Conservation (phyloP, 2,329 filamentous ascomycete species). For the Arthrobotrys sphaeroides region DNA sequence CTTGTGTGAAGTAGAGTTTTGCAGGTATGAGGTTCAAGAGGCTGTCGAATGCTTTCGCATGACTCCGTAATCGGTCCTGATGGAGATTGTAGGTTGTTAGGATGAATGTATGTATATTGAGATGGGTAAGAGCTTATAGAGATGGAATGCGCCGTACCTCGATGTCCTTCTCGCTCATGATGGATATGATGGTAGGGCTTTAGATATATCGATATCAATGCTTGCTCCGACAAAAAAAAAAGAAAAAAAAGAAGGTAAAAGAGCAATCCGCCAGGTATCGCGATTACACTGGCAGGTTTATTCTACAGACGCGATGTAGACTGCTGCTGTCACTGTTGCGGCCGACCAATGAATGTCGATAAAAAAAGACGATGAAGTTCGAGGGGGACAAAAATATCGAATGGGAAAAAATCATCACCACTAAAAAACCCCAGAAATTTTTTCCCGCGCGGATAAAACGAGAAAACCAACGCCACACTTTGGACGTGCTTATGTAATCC, state of each 20-base stretch:
- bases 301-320: neutral
- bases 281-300: neutral
- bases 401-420: neutral
- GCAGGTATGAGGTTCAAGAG: constrained; percentile 87
- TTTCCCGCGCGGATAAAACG: constrained; percentile 14
- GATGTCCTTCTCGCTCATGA: constrained; percentile 51
- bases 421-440: constrained; percentile 13
- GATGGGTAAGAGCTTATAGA: neutral
- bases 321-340: too few relatives aligned
- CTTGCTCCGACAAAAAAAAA: neutral
- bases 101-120: neutral
- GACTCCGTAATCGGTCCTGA: constrained; percentile 55
- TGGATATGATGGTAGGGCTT: neutral
- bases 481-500: neutral
- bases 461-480: too few relatives aligned
- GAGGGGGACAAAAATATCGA: neutral
- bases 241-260: neutral
- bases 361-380: too few relatives aligned
- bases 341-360: constrained; percentile 1
- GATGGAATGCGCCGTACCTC: constrained; percentile 19
- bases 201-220: neutral
- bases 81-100: neutral
- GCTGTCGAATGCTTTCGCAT: constrained; percentile 80
- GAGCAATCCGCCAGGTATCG: neutral
- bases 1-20: constrained; percentile 88